A percentile compares a stretch with the other conserved stretches of the same genome.
These are phyloP conservation scores for Suhomyces sp. DNA, from an alignment of 805 yeast genomes.

Conservation along the genomic window DNA sequence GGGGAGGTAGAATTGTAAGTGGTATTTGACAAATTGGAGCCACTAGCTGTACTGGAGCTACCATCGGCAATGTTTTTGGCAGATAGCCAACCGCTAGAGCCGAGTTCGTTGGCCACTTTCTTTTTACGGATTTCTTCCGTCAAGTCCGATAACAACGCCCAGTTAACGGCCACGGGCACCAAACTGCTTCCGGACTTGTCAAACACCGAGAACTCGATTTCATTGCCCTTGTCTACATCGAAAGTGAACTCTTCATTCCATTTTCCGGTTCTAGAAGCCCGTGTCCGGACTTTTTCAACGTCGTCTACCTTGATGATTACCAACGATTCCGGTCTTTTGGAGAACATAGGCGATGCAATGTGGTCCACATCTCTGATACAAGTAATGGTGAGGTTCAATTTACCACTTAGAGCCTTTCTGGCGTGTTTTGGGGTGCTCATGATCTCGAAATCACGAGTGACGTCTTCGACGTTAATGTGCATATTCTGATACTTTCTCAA, in stretches of 20 bases:
- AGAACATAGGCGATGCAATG: constrained; percentile 76
- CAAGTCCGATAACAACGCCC: constrained; percentile 88
- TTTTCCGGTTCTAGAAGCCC: constrained; percentile 68
- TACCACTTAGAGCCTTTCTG: constrained; percentile 82
- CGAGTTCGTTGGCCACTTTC: constrained; percentile 71
- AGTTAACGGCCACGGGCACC: constrained; percentile 87
- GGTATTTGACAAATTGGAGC: neutral
- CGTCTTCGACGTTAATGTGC: constrained; percentile 67
- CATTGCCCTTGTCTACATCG: constrained; percentile 87
- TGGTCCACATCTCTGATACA: constrained; percentile 91
- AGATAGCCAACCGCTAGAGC: constrained; percentile 81
- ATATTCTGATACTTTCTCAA: constrained; percentile 86
- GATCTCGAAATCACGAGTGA: constrained; percentile 61
- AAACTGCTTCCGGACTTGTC: constrained; percentile 67
- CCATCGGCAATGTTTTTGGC: constrained; percentile 51
- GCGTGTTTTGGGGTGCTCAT: constrained; percentile 70
- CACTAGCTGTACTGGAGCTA: neutral
- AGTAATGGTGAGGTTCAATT: constrained; percentile 65
- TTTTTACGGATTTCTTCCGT: constrained; percentile 93
- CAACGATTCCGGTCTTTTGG: constrained; percentile 75
- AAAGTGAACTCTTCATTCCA: constrained; percentile 83
- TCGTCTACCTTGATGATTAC: constrained; percentile 86
- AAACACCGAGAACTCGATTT: constrained; percentile 81
- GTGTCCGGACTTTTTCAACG: constrained; percentile 74
- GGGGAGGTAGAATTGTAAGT: neutral